These are phyloP conservation scores for Penicillium sp. DNA, from an alignment of 2,329 filamentous ascomycete species.

Conservation along the genomic window DNA sequence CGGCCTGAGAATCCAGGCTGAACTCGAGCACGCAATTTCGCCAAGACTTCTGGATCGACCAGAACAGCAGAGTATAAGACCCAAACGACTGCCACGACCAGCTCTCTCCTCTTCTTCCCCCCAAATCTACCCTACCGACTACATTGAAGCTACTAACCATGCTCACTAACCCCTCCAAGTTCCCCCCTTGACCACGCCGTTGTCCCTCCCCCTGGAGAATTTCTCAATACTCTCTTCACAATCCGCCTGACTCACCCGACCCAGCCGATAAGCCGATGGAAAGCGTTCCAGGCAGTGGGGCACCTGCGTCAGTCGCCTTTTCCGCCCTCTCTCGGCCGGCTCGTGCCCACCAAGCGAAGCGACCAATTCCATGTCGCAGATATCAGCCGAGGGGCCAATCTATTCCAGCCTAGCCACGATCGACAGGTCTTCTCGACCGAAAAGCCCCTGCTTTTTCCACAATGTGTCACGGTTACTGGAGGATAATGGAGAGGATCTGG, in stretches of 20 bases:
- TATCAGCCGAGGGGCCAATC: background rate
- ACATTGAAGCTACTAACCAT: background rate
- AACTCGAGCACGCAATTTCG: conserved; percentile 35
- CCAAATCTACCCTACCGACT: background rate
- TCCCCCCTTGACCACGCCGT: background rate
- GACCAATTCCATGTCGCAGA: background rate
- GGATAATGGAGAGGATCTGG: background rate
- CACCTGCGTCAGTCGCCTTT: conserved; percentile 9
- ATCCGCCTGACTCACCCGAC: conserved; percentile 8
- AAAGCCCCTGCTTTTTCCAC: background rate
- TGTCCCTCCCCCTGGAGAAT: background rate
- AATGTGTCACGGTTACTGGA: background rate
- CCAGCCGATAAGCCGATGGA: conserved; percentile 27
- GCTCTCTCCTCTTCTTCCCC: conserved; percentile 3
- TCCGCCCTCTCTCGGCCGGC: conserved; percentile 15
- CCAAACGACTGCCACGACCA: conserved; percentile 19
- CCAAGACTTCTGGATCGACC: conserved; percentile 29
- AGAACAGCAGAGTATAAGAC: conserved; percentile 29
- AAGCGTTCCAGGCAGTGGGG: conserved; percentile 27
- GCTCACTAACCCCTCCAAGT: background rate
- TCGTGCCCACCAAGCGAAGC: background rate
- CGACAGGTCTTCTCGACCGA: background rate
- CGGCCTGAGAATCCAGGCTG: background rate
- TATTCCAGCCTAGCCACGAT: background rate
- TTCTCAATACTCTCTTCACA: background rate